Evolutionary conservation across 768 basidiomycete species (phyloP).

Genomic region (Pleurotus tuoliensis): DNA sequence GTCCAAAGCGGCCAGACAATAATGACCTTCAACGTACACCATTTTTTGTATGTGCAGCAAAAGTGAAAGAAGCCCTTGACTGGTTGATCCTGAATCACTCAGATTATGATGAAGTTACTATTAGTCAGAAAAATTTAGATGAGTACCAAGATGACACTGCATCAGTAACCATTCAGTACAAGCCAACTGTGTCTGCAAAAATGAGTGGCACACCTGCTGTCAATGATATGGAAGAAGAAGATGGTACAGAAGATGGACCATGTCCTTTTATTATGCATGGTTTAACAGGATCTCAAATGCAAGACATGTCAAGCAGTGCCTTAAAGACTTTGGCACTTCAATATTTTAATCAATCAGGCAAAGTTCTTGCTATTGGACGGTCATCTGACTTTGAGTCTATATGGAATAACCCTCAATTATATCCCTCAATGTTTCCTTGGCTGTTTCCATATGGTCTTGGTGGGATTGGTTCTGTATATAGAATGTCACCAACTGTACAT

Average conservation of each 20-base stretch:
- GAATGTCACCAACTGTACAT: constrained; percentile 17
- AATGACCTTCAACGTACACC: constrained; percentile 17
- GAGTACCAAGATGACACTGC: constrained; percentile 13
- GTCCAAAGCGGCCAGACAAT: constrained; percentile 8
- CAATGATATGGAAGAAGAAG: constrained; percentile 17
- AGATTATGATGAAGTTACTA: constrained; percentile 20
- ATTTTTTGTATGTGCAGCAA: constrained; percentile 18
- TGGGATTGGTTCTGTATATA: constrained; percentile 16
- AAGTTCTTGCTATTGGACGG: constrained; percentile 19
- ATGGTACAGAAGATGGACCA: constrained; percentile 16
- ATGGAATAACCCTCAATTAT: constrained; percentile 26
- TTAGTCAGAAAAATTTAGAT: constrained; percentile 15
- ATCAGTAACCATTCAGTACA: constrained; percentile 13
- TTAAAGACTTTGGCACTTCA: constrained; percentile 13
- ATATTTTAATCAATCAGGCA: constrained; percentile 12
- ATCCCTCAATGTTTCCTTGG: constrained; percentile 33
- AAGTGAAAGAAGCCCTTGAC: constrained; percentile 18
- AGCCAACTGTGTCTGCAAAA: constrained; percentile 6
- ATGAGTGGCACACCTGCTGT: constrained; percentile 9
- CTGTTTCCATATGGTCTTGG: constrained; percentile 37
- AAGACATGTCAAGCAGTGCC: constrained; percentile 9
- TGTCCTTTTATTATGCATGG: constrained; percentile 27
- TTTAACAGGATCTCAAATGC: constrained; percentile 16
- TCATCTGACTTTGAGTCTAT: constrained; percentile 14
- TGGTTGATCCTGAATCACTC: constrained; percentile 24